Conservation (phyloP, 495 filamentous ascomycete genomes). For the Penicillium crystallinum region DNA sequence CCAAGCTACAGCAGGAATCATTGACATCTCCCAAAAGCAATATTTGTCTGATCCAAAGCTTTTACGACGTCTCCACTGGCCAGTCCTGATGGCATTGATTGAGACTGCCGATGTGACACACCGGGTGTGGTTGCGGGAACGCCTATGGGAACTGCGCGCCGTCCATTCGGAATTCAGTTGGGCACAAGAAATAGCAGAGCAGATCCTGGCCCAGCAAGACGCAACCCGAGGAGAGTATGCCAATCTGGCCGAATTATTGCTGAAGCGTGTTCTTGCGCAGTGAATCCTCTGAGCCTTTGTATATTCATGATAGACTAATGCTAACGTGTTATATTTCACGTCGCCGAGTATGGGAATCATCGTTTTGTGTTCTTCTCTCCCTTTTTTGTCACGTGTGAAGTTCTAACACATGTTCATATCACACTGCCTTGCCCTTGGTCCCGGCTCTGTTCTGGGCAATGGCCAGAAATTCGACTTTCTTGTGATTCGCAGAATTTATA, state of each 20-base stretch:
- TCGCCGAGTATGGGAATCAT: too few relatives aligned
- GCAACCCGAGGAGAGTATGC: conserved; percentile 21
- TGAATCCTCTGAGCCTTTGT: conserved; percentile 6
- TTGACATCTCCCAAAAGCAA: conserved; percentile 38
- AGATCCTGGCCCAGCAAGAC: conserved; percentile 31
- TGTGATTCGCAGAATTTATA: too few relatives aligned
- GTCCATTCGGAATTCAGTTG: conserved; percentile 32
- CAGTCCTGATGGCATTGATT: conserved; percentile 41
- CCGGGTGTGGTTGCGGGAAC: conserved; percentile 36
- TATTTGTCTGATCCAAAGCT: conserved; percentile 31
- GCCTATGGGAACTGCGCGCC: conserved; percentile 29
- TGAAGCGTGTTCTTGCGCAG: conserved; percentile 19
- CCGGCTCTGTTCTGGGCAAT: too few relatives aligned
- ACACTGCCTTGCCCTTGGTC: too few relatives aligned
- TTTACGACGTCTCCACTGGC: conserved; percentile 40
- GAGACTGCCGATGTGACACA: conserved; percentile 36
- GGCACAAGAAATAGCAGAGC: conserved; percentile 32
- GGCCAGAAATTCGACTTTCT: too few relatives aligned
- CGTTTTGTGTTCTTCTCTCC: too few relatives aligned
- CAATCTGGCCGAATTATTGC: conserved; percentile 32
- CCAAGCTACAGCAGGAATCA: conserved; percentile 29
- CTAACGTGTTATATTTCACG: background rate
- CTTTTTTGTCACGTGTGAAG: too few relatives aligned
- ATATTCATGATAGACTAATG: conserved; percentile 17
- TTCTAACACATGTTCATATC: too few relatives aligned